Base-by-base conservation (phyloP, 2,329 filamentous ascomycete genomes). In the Colletotrichum sp. region DNA sequence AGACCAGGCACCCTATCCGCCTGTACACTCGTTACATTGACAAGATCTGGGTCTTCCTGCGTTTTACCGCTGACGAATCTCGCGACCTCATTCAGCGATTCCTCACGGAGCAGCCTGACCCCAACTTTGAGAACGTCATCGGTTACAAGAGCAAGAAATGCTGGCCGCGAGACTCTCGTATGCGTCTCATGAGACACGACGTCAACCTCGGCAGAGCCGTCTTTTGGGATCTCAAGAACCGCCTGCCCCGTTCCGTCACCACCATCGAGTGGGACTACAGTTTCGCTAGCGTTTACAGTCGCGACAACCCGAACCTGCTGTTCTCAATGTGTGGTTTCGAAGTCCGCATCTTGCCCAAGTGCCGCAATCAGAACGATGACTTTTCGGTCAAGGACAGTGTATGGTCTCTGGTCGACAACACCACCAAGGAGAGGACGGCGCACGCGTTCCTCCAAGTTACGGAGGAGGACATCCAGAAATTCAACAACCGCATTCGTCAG, bases 241-340 rank as follows among this genome's bases (percentile, higher is more conserved):
- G 97, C 54, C 87, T 99, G 70, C 97, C 97, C 29, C 91, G 97
- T 78, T 98, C 96, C 3, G 92, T 99, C 58, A 99, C 97, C 1
- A 99, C 97, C 0, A 97, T 99, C 73, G 97, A 99, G 77, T 99
- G 97, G 97, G 97, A 99, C 78, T 97, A 99, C 82, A 98, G 97
- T 0, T 99, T 99, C 81, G 94, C 95, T 31, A 98, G 96, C 79
- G 97, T 99, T 12, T 99, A 99, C 88, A 98, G 96, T 83, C 92
- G 95, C 77, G 97, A 99, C 84, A 99, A 99, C 81, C 97, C 97
- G 3, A 99, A 99, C 81, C 83, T 99, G 74, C 88, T 99, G 18
- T 99, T 98, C 86, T 97, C 96, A 0, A 99, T 99, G 97, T 96
- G 92, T 77, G 97, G 97, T 2, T 99, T 99, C 75, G 97, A 99